Base-by-base conservation (phyloP, 345 rosid species). In the Linum trigynum region DNA sequence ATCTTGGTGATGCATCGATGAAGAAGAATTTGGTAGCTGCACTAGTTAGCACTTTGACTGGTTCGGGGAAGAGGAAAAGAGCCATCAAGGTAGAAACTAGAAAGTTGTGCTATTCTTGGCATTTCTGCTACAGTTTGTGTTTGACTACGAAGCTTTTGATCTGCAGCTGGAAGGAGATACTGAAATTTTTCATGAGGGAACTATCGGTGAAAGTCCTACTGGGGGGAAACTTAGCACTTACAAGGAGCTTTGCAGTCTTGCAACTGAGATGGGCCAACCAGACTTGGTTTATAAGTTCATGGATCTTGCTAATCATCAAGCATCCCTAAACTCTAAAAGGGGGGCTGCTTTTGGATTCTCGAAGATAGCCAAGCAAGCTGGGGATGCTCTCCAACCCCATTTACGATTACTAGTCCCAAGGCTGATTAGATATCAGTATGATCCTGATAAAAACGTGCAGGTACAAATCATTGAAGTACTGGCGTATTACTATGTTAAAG, bases 191-290 rank as follows among this genome's bases (percentile, higher is more conserved):
- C 98, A 88, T 81, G 97, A 87, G 72, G 98, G 97, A 59, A 65
- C 87, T 74, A 79, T 92, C 59, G 94, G 98, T 43, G 90, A 86
- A 77, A 83, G 89, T 81, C 85, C 78, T 37, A 76, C 74, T 81
- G 98, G 98, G 48, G 97, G 90, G 65, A 92, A 90, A 75, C 90
- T 92, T 69, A 82, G 87, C 84, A 92, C 98, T 50, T 90, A 92
- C 68, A 92, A 92, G 82, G 97, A 88, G 82, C 94, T 92, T 17
- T 92, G 97, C 79, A 86, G 69, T 78, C 84, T 92, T 48, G 98
- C 98, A 66, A 92, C 90, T 84, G 98, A 92, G 85, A 92, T 92
- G 96, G 98, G 98, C 61, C 98, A 92, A 75, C 98, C 97, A 16
- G 98, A 90, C 73, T 76, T 92, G 69, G 85, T 92, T 68, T 92